Percentiles rank a stretch among this genome's conserved stretches.
phyloP scores from a whole-genome alignment of 768 basidiomycete species.

The Gloeopeniophorella convolvens region DNA sequence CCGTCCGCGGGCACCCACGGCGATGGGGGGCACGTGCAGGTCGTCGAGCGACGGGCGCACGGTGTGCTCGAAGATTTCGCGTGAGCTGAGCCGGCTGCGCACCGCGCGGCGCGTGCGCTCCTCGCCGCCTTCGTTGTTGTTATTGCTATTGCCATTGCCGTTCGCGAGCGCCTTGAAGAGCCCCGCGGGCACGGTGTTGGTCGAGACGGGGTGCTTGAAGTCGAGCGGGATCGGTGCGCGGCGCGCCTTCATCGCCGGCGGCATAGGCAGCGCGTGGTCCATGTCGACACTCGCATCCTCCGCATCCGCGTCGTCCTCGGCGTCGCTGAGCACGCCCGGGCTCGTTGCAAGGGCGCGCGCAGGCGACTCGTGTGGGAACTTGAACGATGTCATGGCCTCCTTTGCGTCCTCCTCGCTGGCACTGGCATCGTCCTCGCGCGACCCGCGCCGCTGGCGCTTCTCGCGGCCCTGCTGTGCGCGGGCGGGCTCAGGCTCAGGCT shows the following conservation, averaged over 20 bases:
- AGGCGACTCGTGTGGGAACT: conserved; percentile 61
- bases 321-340: conserved; percentile 26
- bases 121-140: conserved; percentile 31
- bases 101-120: conserved; percentile 64
- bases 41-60: conserved; percentile 75
- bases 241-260: conserved; percentile 37
- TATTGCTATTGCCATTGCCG: conserved; percentile 22
- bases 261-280: conserved; percentile 29
- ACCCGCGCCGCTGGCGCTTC: conserved; percentile 63
- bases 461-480: conserved; percentile 65
- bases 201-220: conserved; percentile 58
- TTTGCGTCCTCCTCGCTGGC: conserved; percentile 50
- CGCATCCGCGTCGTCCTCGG: conserved; percentile 24
- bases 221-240: conserved; percentile 77
- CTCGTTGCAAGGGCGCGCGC: no score
- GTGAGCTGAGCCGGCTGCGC: conserved; percentile 71
- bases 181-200: conserved; percentile 78
- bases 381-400: conserved; percentile 57
- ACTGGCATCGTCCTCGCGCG: conserved; percentile 29
- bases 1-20: conserved; percentile 48
- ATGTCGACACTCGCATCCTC: conserved; percentile 17
- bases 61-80: conserved; percentile 65
- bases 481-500: conserved; percentile 26
- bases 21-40: conserved; percentile 59
- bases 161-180: conserved; percentile 74